Evolutionary conservation across 495 filamentous ascomycete genomes (phyloP).

Genomic region (Penicillium nucicola): DNA sequence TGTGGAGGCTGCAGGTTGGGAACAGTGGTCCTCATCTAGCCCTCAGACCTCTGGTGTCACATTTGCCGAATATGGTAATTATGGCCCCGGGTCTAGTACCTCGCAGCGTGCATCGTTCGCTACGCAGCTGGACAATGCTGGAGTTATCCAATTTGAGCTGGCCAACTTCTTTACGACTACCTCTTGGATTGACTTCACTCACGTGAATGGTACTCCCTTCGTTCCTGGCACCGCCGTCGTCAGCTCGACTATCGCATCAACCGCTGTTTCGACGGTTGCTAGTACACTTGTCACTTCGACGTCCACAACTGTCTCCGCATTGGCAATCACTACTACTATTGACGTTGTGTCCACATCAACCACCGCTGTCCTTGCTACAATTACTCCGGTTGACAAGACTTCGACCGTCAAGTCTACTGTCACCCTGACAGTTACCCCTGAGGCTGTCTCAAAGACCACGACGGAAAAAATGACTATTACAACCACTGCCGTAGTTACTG

Average conservation of each 20-base stretch:
- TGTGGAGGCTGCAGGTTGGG: conserved; percentile 58
- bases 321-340: neutral
- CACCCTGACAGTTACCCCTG: neutral
- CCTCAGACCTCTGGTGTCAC: conserved; percentile 12
- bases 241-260: neutral
- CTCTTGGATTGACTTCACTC: conserved; percentile 11
- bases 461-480: conserved; percentile 1
- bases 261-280: neutral
- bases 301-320: neutral
- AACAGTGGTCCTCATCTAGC: conserved; percentile 12
- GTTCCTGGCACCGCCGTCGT: neutral
- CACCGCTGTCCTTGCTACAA: neutral
- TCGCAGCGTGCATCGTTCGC: conserved; percentile 2
- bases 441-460: neutral
- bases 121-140: conserved; percentile 5
- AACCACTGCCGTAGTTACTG: neutral
- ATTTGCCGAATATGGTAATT: conserved; percentile 17
- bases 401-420: conserved; percentile 7
- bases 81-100: conserved; percentile 12
- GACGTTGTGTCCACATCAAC: neutral
- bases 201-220: conserved; percentile 6
- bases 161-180: conserved; percentile 6
- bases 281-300: neutral
- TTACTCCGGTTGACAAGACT: conserved; percentile 6
- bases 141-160: conserved; percentile 4